Conservation (phyloP, 495 filamentous ascomycete genomes). For the Aspergillus carlsbadensis region DNA sequence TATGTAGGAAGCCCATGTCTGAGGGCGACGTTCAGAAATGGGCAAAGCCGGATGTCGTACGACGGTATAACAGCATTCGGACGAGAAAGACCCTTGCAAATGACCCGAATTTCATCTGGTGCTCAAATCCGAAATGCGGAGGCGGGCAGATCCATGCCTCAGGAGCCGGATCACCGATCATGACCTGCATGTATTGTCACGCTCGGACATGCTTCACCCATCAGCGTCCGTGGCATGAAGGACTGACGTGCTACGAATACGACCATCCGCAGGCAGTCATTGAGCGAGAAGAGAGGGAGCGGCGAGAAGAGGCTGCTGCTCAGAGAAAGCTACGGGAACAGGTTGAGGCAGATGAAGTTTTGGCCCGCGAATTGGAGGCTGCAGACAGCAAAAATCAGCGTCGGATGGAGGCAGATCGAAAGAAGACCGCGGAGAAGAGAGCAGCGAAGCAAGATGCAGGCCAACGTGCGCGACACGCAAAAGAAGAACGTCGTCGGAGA, state of each 20-base stretch:
- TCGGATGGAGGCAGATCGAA: neutral
- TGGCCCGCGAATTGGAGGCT: neutral
- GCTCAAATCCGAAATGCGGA: conserved; percentile 3
- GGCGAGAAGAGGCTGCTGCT: neutral
- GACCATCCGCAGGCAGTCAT: neutral
- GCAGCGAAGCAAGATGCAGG: neutral
- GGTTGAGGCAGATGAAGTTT: conserved; percentile 1
- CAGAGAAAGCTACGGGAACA: neutral
- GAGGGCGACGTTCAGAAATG: neutral
- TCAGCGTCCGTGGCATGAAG: conserved; percentile 9
- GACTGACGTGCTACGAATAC: conserved; percentile 4
- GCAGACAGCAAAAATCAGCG: neutral
- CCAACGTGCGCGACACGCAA: neutral
- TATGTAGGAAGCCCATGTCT: conserved; percentile 1
- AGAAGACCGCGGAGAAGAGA: neutral
- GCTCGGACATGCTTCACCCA: conserved; percentile 7
- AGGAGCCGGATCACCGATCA: conserved; percentile 2
- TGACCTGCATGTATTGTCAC: conserved; percentile 2
- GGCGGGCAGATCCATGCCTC: conserved; percentile 2
- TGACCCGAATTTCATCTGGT: conserved; percentile 6
- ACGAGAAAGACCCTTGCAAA: neutral
- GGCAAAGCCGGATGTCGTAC: neutral
- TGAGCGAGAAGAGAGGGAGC: neutral
- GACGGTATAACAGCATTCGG: neutral
- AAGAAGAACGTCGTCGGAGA: neutral